These are phyloP conservation scores for Brettanomyces custersianus DNA, from an alignment of 805 yeast species.

Conservation along the genomic window DNA sequence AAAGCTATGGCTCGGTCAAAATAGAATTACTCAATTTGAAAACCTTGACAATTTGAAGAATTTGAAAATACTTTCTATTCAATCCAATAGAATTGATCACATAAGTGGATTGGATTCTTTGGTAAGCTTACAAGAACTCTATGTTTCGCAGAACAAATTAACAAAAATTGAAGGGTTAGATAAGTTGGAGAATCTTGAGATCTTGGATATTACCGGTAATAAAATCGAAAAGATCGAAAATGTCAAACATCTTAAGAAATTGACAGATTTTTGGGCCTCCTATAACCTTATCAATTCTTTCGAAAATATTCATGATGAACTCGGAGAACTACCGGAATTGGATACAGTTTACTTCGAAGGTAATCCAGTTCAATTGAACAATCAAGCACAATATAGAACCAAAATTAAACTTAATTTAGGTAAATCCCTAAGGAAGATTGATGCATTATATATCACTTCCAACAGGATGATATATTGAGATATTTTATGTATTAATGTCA, in stretches of 20 bases:
- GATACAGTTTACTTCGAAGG: constrained; percentile 93
- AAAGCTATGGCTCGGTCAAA: constrained; percentile 91
- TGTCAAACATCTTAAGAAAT: constrained; percentile 50
- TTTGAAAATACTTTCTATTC: constrained; percentile 74
- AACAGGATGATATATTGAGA: constrained; percentile 5
- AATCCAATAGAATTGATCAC: constrained; percentile 70
- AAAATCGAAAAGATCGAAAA: constrained; percentile 52
- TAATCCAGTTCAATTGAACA: constrained; percentile 70
- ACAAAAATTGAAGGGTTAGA: constrained; percentile 71
- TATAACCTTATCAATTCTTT: constrained; percentile 62
- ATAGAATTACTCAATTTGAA: constrained; percentile 56
- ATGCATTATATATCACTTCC: constrained; percentile 58
- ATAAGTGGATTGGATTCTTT: constrained; percentile 75
- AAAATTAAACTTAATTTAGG: constrained; percentile 69
- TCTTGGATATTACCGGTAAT: constrained; percentile 79
- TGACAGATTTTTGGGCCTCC: constrained; percentile 94
- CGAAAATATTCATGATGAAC: constrained; percentile 57
- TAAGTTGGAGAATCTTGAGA: constrained; percentile 52
- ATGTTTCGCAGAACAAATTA: constrained; percentile 79
- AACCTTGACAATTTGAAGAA: constrained; percentile 52
- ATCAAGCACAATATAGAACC: constrained; percentile 77
- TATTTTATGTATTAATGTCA: not conserved
- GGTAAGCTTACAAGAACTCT: constrained; percentile 71
- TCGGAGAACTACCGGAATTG: constrained; percentile 51
- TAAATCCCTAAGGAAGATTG: constrained; percentile 70